Base-by-base conservation (phyloP, 495 filamentous ascomycete species). In the Amorphotheca resinae region DNA sequence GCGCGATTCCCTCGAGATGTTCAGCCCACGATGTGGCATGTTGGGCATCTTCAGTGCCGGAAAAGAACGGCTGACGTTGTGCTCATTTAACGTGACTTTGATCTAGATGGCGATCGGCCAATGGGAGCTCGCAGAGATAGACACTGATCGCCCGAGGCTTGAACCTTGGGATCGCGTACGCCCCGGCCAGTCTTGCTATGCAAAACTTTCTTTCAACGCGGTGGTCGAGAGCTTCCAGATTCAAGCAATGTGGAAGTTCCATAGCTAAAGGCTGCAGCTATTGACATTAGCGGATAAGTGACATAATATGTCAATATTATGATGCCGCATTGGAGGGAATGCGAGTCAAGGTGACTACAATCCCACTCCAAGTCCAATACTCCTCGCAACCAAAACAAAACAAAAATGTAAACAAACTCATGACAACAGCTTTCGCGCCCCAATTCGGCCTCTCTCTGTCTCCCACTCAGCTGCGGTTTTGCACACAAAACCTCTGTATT, bases 71-170 rank as follows among this genome's bases (percentile, higher is more conserved):
- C 28, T 37, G 14, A 1, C 1, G 44, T 46, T 46, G 38, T 36
- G 41, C 30, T 21, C 7, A 32, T 32, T 9, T 11, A 2, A 14
- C 2, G 3, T 9, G 26, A n/a, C 22, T 9, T 15, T 42, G 42
- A 42, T 44, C 44, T 30, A 37, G 39, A 47, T 5, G 31, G 5
- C 31, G 23, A 2, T 35, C 1, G 14, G 8, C 9, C 22, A 33
- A 12, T 14, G 42, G 32, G 20, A 23, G 9, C 36, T 14, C 44
- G 44, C 49, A 52, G 45, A 45, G 45, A 52, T 48, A 48, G 45
- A 48, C 45, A 52, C 7, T 35, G 44, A 44, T 52, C 44, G 41
- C 39, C 45, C 30, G 15, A 45, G 45, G 49, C 48, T 52, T 48
- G 49, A 48, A 48, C 49, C 49, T 35, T 45, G 23, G n/a, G n/a